Conservation (phyloP, 352 stramenopile species). For the Phytophthora nicotianae region DNA sequence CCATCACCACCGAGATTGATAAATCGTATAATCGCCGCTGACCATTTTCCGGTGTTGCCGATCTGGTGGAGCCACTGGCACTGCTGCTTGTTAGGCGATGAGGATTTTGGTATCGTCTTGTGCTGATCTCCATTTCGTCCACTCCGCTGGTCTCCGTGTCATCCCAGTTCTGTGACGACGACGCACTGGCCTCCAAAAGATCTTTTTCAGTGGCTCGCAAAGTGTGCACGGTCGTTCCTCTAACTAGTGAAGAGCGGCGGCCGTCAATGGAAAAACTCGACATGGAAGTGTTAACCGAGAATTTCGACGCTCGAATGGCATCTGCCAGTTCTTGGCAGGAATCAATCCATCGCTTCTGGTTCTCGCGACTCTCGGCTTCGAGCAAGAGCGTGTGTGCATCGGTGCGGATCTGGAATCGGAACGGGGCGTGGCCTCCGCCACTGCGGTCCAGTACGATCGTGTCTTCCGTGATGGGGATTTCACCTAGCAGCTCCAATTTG, state of each 20-base stretch:
- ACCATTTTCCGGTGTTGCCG: constrained; percentile 17
- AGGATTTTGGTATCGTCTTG: constrained; percentile 1
- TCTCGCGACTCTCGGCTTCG: constrained; percentile 68
- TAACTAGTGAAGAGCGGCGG: constrained; percentile 26
- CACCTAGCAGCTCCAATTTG: constrained; percentile 77
- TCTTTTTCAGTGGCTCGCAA: constrained; percentile 20
- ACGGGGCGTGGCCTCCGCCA: constrained; percentile 53
- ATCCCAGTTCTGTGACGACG: constrained; percentile 30
- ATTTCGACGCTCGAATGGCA: constrained; percentile 67
- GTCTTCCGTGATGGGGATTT: constrained; percentile 72
- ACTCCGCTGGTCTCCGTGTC: constrained; percentile 28
- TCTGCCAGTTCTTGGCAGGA: constrained; percentile 72
- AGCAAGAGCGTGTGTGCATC: constrained; percentile 62
- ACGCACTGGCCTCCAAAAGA: constrained; percentile 24
- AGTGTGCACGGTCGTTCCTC: constrained; percentile 11
- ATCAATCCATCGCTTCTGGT: constrained; percentile 74
- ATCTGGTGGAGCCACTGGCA: constrained; percentile 23
- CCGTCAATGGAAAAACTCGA: constrained; percentile 27
- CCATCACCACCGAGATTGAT: constrained; percentile 64
- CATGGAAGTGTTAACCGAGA: constrained; percentile 46
- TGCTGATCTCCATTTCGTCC: constrained; percentile 21
- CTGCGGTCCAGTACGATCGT: constrained; percentile 80
- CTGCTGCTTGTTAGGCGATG: constrained; percentile 28
- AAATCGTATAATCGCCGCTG: constrained; percentile 43
- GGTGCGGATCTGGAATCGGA: constrained; percentile 73